These are phyloP conservation scores for Borovskyia barvae DNA, from an alignment of 208 protist genomes.

Conservation along the genomic window DNA sequence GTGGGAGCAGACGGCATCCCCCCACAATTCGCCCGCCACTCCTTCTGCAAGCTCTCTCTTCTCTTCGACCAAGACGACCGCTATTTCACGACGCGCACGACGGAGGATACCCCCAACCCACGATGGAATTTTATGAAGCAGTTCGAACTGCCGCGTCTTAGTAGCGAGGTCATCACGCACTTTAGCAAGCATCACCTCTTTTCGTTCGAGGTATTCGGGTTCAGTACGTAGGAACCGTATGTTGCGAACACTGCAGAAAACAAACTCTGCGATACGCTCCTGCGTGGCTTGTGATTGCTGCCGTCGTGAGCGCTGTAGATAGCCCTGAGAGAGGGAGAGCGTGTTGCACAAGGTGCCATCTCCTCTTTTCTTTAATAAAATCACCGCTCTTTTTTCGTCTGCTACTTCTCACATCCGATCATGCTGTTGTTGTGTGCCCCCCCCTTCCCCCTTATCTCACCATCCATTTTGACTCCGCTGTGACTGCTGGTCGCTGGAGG, in stretches of 20 bases:
- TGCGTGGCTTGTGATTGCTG: no score
- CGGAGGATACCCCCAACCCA: slow-evolving; percentile 37
- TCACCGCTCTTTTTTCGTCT: no score
- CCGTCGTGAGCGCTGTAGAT: no score
- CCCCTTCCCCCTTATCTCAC: no score
- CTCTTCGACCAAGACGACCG: slow-evolving; percentile 53
- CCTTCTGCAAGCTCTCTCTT: slow-evolving; percentile 66
- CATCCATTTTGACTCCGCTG: no score
- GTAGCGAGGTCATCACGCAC: slow-evolving; percentile 40
- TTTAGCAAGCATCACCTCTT: slow-evolving; percentile 57
- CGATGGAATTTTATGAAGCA: slow-evolving; percentile 61
- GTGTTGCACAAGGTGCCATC: no score
- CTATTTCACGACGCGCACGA: slow-evolving; percentile 57
- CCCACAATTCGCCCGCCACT: slow-evolving; percentile 26
- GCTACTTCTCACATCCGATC: no score
- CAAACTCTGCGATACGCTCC: no score
- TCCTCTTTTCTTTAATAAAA: no score
- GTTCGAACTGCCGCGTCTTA: slow-evolving; percentile 61
- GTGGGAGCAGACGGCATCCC: slow-evolving; percentile 65
- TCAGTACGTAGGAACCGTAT: slow-evolving; percentile 29
- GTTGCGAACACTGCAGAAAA: not conserved
- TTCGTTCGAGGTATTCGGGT: slow-evolving; percentile 79
- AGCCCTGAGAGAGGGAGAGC: no score
- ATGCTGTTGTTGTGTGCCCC: no score
- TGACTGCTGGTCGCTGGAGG: no score